Percentiles rank a stretch among this genome's conserved stretches.
phyloP scores from a whole-genome alignment of 2,329 filamentous ascomycete genomes.

The Talaromyces albobiverticillius region DNA sequence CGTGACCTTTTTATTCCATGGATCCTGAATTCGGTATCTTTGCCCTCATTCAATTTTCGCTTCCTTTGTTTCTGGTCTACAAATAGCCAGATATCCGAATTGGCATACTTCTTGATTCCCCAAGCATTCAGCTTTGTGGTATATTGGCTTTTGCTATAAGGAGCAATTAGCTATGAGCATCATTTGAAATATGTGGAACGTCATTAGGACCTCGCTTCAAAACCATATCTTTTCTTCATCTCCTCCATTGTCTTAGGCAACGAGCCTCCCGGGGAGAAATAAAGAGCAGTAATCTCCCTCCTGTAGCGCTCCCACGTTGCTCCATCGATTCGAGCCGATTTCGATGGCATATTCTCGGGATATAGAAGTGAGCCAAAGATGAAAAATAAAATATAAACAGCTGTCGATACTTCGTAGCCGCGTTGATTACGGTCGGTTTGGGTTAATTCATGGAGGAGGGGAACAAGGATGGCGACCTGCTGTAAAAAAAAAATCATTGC shows the following conservation, averaged over 20 bases:
- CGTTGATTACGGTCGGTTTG: too few species aligned
- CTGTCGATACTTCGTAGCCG: not conserved
- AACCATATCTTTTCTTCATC: constrained; percentile 6
- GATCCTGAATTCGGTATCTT: not conserved
- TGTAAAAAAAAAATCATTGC: too few species aligned
- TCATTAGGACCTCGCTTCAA: constrained; percentile 5
- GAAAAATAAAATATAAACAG: not conserved
- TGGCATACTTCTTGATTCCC: constrained; percentile 7
- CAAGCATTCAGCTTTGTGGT: constrained; percentile 2
- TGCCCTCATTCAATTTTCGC: not conserved
- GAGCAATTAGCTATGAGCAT: not conserved
- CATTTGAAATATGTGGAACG: not conserved
- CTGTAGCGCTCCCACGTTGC: constrained; percentile 3
- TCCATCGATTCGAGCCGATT: not conserved
- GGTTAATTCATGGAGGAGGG: too few species aligned
- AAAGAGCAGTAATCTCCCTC: constrained; percentile 6
- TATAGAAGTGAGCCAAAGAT: not conserved
- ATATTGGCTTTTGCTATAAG: constrained; percentile 1
- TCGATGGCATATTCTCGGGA: not conserved
- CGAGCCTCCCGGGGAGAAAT: not conserved
- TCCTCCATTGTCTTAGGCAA: constrained; percentile 3
- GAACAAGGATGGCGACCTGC: too few species aligned
- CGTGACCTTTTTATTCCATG: constrained; percentile 1
- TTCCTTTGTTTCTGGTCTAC: constrained; percentile 1
- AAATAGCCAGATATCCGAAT: not conserved